A percentile compares a stretch with the other conserved stretches of the same genome.
These are phyloP conservation scores for Aspergillus cristatus DNA, from an alignment of 495 filamentous ascomycete species.

Conservation along the genomic window DNA sequence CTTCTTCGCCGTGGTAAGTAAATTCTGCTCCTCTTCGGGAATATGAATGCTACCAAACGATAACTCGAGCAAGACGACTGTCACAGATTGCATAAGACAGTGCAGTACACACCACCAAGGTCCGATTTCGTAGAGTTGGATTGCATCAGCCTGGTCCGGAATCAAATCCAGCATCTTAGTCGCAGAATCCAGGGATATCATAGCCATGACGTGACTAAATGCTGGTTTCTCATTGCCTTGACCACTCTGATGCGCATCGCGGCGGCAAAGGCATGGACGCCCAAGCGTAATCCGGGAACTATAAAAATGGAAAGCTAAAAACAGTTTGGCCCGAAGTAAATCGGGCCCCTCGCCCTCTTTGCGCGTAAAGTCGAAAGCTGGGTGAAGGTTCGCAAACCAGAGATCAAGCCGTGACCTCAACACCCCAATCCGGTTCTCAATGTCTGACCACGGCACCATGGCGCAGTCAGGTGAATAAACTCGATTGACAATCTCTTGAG, in stretches of 20 bases:
- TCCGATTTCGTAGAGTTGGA: conserved; percentile 42
- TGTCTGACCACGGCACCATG: conserved; percentile 46
- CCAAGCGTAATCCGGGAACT: conserved; percentile 51
- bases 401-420: conserved; percentile 42
- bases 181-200: conserved; percentile 47
- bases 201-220: conserved; percentile 50
- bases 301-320: conserved; percentile 50
- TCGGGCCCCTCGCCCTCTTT: conserved; percentile 24
- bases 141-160: conserved; percentile 34
- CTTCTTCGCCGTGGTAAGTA: conserved; percentile 44
- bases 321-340: conserved; percentile 34
- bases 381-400: conserved; percentile 46
- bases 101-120: conserved; percentile 63
- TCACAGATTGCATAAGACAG: conserved; percentile 54
- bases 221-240: conserved; percentile 14
- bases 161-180: conserved; percentile 44
- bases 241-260: conserved; percentile 37
- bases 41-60: conserved; percentile 48
- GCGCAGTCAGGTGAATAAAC: conserved; percentile 51
- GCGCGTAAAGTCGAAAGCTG: conserved; percentile 39
- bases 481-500: conserved; percentile 43
- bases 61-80: conserved; percentile 53
- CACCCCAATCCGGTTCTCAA: conserved; percentile 47
- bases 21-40: conserved; percentile 38
- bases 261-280: conserved; percentile 55